Percentiles rank a stretch among this genome's conserved stretches.
phyloP scores from a whole-genome alignment of 352 stramenopile species.

The Phytophthora tentaculata region DNA sequence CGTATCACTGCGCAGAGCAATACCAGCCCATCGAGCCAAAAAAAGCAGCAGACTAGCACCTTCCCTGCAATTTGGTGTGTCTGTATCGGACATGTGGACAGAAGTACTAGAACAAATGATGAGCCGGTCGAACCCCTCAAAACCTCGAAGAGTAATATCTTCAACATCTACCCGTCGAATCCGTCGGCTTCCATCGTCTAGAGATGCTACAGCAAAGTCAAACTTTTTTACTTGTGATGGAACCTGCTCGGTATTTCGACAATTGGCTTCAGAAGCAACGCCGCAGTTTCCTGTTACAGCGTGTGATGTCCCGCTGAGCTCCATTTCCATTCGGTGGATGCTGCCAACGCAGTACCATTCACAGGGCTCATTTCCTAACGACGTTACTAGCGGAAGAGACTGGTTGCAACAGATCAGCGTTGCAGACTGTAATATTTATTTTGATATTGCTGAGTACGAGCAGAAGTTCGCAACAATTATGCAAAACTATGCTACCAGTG shows the following conservation, averaged over 20 bases:
- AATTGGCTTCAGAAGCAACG: constrained; percentile 21
- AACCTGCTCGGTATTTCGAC: constrained; percentile 33
- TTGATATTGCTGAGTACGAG: constrained; percentile 45
- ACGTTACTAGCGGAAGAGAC: background rate
- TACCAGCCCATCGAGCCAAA: background rate
- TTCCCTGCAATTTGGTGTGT: constrained; percentile 43
- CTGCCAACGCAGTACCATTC: constrained; percentile 1
- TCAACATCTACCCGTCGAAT: constrained; percentile 32
- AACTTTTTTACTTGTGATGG: constrained; percentile 10
- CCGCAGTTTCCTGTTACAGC: constrained; percentile 40
- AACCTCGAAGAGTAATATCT: constrained; percentile 12
- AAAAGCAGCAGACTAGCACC: constrained; percentile 18
- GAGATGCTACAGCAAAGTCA: background rate
- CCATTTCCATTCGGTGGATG: constrained; percentile 42
- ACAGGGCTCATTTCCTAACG: background rate
- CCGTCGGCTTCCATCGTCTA: constrained; percentile 21
- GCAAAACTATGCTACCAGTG: constrained; percentile 31
- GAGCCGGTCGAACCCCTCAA: background rate
- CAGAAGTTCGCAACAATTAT: constrained; percentile 36
- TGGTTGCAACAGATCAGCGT: background rate
- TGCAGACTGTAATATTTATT: constrained; percentile 46
- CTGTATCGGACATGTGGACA: constrained; percentile 28
- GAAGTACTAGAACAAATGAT: constrained; percentile 18
- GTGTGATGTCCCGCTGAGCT: constrained; percentile 48
- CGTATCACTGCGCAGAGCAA: constrained; percentile 19